These are phyloP conservation scores for Cladosporium sphaerospermum DNA, from an alignment of 2,329 filamentous ascomycete species.

Conservation along the genomic window DNA sequence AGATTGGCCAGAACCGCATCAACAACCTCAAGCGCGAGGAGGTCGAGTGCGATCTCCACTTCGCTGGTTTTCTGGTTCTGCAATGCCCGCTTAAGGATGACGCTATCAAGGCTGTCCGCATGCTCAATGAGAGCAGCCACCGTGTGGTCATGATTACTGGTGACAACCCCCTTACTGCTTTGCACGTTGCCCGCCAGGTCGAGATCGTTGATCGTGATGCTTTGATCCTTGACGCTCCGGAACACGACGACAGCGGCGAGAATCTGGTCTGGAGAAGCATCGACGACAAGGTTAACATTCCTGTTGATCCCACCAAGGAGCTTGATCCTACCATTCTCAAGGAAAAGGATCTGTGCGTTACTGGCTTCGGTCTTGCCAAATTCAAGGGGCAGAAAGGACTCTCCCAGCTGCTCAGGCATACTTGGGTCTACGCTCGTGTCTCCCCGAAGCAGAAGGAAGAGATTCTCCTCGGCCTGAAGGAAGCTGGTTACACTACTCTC, in stretches of 20 bases:
- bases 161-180: constrained; percentile 92
- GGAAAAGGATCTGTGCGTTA: constrained; percentile 88
- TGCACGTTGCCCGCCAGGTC: constrained; percentile 90
- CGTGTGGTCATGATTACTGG: constrained; percentile 99
- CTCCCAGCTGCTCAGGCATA: constrained; percentile 71
- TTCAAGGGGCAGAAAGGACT: constrained; percentile 77
- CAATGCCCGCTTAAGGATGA: constrained; percentile 96
- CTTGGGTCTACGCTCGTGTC: constrained; percentile 97
- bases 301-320: constrained; percentile 74
- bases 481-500: constrained; percentile 93
- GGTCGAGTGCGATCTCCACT: constrained; percentile 75
- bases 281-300: constrained; percentile 80
- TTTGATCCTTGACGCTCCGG: constrained; percentile 88
- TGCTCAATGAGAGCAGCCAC: constrained; percentile 98
- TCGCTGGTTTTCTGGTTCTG: constrained; percentile 91
- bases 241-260: constrained; percentile 74
- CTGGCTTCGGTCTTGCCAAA: constrained; percentile 85
- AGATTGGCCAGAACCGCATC: constrained; percentile 76
- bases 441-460: constrained; percentile 99
- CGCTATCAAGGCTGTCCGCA: constrained; percentile 84
- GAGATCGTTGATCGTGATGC: constrained; percentile 97
- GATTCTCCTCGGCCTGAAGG: constrained; percentile 91
- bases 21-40: constrained; percentile 93
- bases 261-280: constrained; percentile 90
- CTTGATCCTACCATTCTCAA: constrained; percentile 75